Conservation (phyloP, 768 basidiomycete species). For the Mycena vulgaris region DNA sequence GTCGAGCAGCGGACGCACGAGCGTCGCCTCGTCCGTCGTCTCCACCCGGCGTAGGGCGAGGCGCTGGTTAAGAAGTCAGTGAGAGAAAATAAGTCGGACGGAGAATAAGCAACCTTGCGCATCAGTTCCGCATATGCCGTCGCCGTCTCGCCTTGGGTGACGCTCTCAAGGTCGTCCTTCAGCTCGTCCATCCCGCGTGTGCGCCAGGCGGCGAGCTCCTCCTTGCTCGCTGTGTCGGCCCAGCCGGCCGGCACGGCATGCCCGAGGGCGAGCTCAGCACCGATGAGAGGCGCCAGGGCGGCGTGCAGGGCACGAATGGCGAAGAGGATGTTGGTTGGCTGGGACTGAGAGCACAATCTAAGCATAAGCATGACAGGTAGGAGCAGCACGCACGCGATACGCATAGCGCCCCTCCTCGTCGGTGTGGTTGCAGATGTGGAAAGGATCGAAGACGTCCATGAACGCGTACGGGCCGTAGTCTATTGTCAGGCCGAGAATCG, state of each 20-base stretch:
- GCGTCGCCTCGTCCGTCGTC: slow-evolving; percentile 68
- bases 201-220: slow-evolving; percentile 75
- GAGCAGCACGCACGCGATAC: slow-evolving; percentile 61
- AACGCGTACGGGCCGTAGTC: slow-evolving; percentile 94
- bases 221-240: slow-evolving; percentile 67
- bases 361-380: background rate
- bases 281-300: slow-evolving; percentile 88
- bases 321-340: slow-evolving; percentile 86
- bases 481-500: slow-evolving; percentile 81
- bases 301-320: slow-evolving; percentile 85
- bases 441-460: slow-evolving; percentile 92
- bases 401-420: slow-evolving; percentile 86
- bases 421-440: slow-evolving; percentile 93
- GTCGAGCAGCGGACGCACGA: slow-evolving; percentile 80
- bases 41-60: slow-evolving; percentile 79
- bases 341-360: slow-evolving; percentile 59
- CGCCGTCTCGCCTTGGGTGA: slow-evolving; percentile 72
- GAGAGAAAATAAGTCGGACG: background rate
- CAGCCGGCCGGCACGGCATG: slow-evolving; percentile 73
- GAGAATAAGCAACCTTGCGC: slow-evolving; percentile 68
- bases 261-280: slow-evolving; percentile 78
- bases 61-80: slow-evolving; percentile 60
- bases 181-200: slow-evolving; percentile 66
- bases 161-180: slow-evolving; percentile 72
- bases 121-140: slow-evolving; percentile 78